Evolutionary conservation across 768 basidiomycete genomes (phyloP), one percentile per base, ranked within the genome.

Genomic region (Kondoa subrosea): DNA sequence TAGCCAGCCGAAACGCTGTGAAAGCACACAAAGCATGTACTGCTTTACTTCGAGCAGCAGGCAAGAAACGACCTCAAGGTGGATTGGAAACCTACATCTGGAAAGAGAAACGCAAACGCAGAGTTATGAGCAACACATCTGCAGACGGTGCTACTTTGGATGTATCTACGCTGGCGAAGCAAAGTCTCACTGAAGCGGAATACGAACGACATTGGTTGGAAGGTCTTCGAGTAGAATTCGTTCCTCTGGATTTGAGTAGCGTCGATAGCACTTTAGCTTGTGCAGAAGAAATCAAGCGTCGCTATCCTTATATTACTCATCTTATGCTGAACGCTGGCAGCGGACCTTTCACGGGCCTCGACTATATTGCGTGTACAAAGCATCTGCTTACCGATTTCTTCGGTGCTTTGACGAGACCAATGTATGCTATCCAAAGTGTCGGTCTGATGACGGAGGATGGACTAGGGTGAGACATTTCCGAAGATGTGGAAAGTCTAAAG

Each of bases 291-390:
- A 16, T 65, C 3, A 25, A 34, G 12, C 2, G 50, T 3, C 34
- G 64, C 15, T 65, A 65, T 40, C 40, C 40, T 26, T 65, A 65
- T 30, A 57, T 65, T 8, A 50, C 64, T 3, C 64, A 65, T 40
- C 31, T 65, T 16, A 65, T 65, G 15, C 64, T 65, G 3, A 65
- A 65, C 26, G 64, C 64, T 25, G 64, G 64, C 2, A n/a, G 64
- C n/a, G 64, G 64, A 17, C 64, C 64, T 60, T 65, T 65, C 64
- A 34, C 56, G 21, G 64, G 64, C 26, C 2, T 65, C 3, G 30
- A 65, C 17, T 60, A 8, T 3, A 3, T 16, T 17, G 34, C 3
- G 4, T 3, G n/a, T 3, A 16, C 56, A 2, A 50, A 59, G 16
- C 26, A 57, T 12, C 3, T 65, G 8, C 4, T n/a, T 16, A 50